A percentile compares a stretch with the other conserved stretches of the same genome.
phyloP scores from a whole-genome alignment of 2,329 filamentous ascomycete species.

The Fusarium sp. region DNA sequence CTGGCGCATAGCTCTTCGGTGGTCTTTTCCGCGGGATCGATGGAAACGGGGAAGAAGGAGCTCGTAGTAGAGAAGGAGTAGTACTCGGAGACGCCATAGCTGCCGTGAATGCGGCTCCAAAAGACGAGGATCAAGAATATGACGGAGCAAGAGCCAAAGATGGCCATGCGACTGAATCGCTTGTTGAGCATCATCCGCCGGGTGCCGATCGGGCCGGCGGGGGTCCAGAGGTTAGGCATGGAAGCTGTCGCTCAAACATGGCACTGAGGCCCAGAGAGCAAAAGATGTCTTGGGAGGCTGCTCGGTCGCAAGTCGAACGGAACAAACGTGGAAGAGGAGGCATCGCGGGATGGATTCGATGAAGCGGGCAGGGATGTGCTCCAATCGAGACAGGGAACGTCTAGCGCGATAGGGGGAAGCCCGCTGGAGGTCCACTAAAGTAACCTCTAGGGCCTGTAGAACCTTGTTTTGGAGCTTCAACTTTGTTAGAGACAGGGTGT shows the following conservation, averaged over 20 bases:
- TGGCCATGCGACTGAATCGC: constrained; percentile 47
- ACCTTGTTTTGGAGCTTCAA: not conserved
- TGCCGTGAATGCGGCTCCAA: constrained; percentile 40
- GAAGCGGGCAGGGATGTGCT: not conserved
- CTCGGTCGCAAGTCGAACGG: constrained; percentile 4
- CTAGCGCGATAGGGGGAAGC: not conserved
- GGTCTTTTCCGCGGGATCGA: constrained; percentile 42
- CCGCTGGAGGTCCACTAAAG: constrained; percentile 1
- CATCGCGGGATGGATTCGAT: constrained; percentile 2
- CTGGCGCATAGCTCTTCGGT: constrained; percentile 46
- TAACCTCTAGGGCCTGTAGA: not conserved
- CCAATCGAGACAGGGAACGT: constrained; percentile 3
- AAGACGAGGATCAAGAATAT: constrained; percentile 41
- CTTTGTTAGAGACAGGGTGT: not conserved
- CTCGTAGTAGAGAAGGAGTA: constrained; percentile 47
- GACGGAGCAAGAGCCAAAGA: constrained; percentile 38
- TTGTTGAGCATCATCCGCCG: constrained; percentile 47
- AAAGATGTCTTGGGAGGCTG: not conserved
- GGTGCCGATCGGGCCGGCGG: constrained; percentile 33
- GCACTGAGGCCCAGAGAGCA: constrained; percentile 32
- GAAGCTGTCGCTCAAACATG: constrained; percentile 38
- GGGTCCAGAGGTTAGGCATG: constrained; percentile 42
- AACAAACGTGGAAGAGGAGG: not conserved
- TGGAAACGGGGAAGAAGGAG: constrained; percentile 45
- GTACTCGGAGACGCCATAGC: constrained; percentile 40